A percentile compares a stretch with the other conserved stretches of the same genome.
Evolutionary conservation across 768 basidiomycete genomes (phyloP).

Genomic region (Cubamyces lactineus): DNA sequence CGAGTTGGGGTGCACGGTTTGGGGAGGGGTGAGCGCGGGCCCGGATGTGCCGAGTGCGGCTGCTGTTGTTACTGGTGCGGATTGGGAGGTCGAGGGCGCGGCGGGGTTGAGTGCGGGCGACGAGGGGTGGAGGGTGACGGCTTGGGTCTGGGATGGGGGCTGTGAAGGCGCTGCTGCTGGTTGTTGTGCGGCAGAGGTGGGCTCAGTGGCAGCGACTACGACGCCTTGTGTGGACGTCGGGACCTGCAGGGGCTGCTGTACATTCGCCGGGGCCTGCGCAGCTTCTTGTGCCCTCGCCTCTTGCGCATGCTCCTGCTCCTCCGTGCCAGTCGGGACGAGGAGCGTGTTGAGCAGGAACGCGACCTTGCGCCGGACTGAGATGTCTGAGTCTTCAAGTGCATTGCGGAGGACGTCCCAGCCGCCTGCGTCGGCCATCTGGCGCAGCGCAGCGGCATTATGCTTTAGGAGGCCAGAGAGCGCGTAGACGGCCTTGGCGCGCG

Average conservation of each 20-base stretch:
- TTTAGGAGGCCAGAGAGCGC: conserved; percentile 77
- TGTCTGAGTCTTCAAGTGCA: conserved; percentile 76
- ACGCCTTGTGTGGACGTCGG: conserved; percentile 7
- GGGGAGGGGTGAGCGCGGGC: conserved; percentile 4
- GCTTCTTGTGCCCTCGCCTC: conserved; percentile 14
- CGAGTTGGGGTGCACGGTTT: conserved; percentile 68
- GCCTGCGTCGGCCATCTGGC: conserved; percentile 48
- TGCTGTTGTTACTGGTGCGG: background rate
- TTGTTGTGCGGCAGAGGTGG: background rate
- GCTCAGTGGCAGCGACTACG: background rate
- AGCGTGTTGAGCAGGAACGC: conserved; percentile 77
- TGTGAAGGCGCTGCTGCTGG: background rate
- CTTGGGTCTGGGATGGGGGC: conserved; percentile 1
- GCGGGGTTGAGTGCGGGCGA: background rate
- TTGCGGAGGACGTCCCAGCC: conserved; percentile 69
- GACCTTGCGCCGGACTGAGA: conserved; percentile 75
- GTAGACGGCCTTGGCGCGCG: conserved; percentile 83
- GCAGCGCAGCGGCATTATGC: conserved; percentile 72
- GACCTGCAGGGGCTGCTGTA: conserved; percentile 12
- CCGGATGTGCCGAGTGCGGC: background rate
- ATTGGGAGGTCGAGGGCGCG: conserved; percentile 2
- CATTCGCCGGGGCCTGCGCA: conserved; percentile 1
- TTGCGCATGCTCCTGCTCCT: conserved; percentile 3
- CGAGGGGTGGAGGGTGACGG: conserved; percentile 14
- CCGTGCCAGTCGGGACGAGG: conserved; percentile 49